A percentile compares a stretch with the other conserved stretches of the same genome.
phyloP scores from a whole-genome alignment of 805 yeast species.

The Kuraishia hungarica region DNA sequence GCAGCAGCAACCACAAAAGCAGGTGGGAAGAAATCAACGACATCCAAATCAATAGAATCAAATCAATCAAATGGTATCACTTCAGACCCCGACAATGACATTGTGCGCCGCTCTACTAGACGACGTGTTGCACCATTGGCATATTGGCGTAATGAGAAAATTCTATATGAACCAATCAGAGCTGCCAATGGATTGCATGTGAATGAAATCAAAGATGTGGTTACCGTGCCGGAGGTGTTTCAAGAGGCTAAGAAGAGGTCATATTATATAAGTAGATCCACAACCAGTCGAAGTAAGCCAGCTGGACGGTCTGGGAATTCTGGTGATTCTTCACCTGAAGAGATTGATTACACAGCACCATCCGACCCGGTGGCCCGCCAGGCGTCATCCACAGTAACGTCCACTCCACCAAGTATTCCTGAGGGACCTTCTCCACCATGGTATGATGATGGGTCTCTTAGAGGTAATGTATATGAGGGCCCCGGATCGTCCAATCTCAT shows the following conservation, averaged over 20 bases:
- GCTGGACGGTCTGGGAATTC: background rate
- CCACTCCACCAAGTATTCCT: background rate
- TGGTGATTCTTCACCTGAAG: background rate
- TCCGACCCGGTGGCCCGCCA: too few relatives aligned
- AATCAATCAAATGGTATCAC: too few relatives aligned
- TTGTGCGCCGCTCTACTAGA: slow-evolving; percentile 57
- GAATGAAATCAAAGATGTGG: slow-evolving; percentile 50
- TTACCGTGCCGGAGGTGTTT: slow-evolving; percentile 11
- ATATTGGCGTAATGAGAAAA: slow-evolving; percentile 77
- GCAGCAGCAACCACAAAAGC: too few relatives aligned
- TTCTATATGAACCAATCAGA: slow-evolving; percentile 39
- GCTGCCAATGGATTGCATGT: slow-evolving; percentile 40
- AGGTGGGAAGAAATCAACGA: background rate
- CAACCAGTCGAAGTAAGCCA: background rate
- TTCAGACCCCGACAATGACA: slow-evolving; percentile 10
- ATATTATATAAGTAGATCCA: too few relatives aligned
- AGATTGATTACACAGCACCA: background rate
- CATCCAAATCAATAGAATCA: background rate
- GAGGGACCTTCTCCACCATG: slow-evolving; percentile 39
- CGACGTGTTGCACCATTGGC: slow-evolving; percentile 65
- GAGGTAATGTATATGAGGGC: slow-evolving; percentile 40
- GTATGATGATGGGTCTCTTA: slow-evolving; percentile 33
- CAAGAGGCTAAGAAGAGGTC: background rate
- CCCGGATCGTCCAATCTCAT: slow-evolving; percentile 37
- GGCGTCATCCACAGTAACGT: too few relatives aligned